These are phyloP conservation scores for Wickerhamomyces rabaulensis DNA, from an alignment of 805 yeast genomes.

Conservation along the genomic window DNA sequence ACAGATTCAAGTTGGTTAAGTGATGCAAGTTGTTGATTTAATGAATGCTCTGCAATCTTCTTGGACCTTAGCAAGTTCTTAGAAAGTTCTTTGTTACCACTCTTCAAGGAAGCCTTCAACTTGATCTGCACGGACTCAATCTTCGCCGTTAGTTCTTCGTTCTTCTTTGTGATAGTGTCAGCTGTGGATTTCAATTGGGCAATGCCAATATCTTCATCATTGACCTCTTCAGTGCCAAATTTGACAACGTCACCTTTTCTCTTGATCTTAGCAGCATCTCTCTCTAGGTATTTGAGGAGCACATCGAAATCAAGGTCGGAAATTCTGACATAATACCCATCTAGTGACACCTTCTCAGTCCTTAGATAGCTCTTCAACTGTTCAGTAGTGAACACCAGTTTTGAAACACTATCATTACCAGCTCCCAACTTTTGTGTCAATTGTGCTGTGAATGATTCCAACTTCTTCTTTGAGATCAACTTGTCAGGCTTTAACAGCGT, in stretches of 20 bases:
- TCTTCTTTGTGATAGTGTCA: slow-evolving; percentile 16
- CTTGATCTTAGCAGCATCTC: slow-evolving; percentile 16
- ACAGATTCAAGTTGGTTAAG: slow-evolving; percentile 34
- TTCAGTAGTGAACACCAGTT: slow-evolving; percentile 10
- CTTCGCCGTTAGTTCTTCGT: slow-evolving; percentile 18
- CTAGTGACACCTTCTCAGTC: slow-evolving; percentile 1
- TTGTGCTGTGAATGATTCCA: slow-evolving; percentile 13
- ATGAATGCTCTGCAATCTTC: slow-evolving; percentile 30
- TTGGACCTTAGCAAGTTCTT: slow-evolving; percentile 29
- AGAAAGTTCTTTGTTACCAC: slow-evolving; percentile 25
- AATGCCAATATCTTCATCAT: slow-evolving; percentile 30
- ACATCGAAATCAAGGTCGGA: slow-evolving; percentile 19
- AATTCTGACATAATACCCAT: slow-evolving; percentile 1
- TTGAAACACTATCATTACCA: background rate
- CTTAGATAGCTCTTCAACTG: slow-evolving; percentile 10
- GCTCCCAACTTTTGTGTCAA: slow-evolving; percentile 3
- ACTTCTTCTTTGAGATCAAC: slow-evolving; percentile 14
- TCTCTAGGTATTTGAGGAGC: slow-evolving; percentile 14
- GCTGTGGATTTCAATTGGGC: slow-evolving; percentile 28
- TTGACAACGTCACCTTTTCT: slow-evolving; percentile 16
- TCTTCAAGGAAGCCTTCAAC: slow-evolving; percentile 18
- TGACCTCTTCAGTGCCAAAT: slow-evolving; percentile 20
- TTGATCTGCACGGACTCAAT: slow-evolving; percentile 13
- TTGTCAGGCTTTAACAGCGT: slow-evolving; percentile 13
- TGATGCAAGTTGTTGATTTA: slow-evolving; percentile 27